Evolutionary conservation across 2,329 filamentous ascomycete species (phyloP).

Genomic region (Diaporthe humulicola): DNA sequence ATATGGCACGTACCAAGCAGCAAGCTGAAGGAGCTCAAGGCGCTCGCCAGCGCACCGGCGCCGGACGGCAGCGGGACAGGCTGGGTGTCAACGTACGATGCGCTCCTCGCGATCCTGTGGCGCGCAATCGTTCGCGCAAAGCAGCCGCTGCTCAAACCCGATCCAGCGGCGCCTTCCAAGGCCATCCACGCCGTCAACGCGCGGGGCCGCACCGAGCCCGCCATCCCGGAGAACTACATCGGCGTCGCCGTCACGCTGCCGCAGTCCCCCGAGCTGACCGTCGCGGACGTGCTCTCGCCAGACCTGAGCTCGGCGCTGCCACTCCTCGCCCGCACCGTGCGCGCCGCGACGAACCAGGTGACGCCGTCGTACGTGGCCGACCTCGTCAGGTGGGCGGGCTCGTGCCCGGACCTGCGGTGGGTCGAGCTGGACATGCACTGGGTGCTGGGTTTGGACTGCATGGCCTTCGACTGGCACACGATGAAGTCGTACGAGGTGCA

Average conservation of each 20-base stretch:
- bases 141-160: slow-evolving; percentile 41
- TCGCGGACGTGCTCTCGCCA: slow-evolving; percentile 35
- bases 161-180: slow-evolving; percentile 10
- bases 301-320: slow-evolving; percentile 27
- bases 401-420: slow-evolving; percentile 43
- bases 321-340: slow-evolving; percentile 44
- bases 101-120: slow-evolving; percentile 46
- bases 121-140: slow-evolving; percentile 43
- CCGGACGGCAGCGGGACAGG: not conserved
- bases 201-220: slow-evolving; percentile 42
- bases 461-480: slow-evolving; percentile 45
- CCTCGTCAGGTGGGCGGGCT: slow-evolving; percentile 45
- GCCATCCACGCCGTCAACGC: slow-evolving; percentile 45
- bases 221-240: slow-evolving; percentile 44
- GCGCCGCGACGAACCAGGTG: slow-evolving; percentile 43
- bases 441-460: slow-evolving; percentile 46
- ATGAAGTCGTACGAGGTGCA: slow-evolving; percentile 45
- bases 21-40: slow-evolving; percentile 42
- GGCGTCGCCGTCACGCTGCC: slow-evolving; percentile 43
- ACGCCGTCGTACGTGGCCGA: slow-evolving; percentile 42
- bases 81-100: slow-evolving; percentile 47
- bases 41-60: not conserved
- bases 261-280: slow-evolving; percentile 38
- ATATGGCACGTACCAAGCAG: slow-evolving; percentile 45
- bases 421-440: slow-evolving; percentile 43